Percentiles rank a stretch among this genome's conserved stretches.
Conservation (phyloP, 1,284 basidiomycete species). For the Cutaneotrichosporon sp. region DNA sequence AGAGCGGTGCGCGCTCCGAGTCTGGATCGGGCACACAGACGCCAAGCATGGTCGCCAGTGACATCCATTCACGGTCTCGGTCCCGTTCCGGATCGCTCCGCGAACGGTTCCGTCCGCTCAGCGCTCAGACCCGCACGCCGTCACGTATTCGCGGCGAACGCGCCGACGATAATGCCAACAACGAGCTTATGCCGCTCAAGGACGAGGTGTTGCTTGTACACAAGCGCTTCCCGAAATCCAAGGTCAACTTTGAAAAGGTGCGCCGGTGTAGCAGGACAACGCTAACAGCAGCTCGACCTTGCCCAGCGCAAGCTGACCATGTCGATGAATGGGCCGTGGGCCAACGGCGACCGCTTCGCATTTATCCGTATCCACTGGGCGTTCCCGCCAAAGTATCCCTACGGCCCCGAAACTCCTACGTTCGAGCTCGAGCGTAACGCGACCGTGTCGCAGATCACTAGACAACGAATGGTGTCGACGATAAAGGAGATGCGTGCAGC, state of each 20-base stretch:
- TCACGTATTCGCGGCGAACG: not conserved
- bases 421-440: slow-evolving; percentile 79
- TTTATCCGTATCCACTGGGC: slow-evolving; percentile 79
- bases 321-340: slow-evolving; percentile 85
- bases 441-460: slow-evolving; percentile 66
- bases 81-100: slow-evolving; percentile 1
- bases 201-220: slow-evolving; percentile 80
- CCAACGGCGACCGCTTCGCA: slow-evolving; percentile 56
- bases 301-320: slow-evolving; percentile 75
- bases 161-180: not conserved
- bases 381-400: slow-evolving; percentile 79
- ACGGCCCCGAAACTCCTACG: slow-evolving; percentile 61
- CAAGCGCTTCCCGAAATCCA: slow-evolving; percentile 61
- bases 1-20: not conserved
- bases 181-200: slow-evolving; percentile 58
- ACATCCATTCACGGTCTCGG: slow-evolving; percentile 23
- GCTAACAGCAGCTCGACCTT: slow-evolving; percentile 62
- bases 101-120: not conserved
- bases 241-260: slow-evolving; percentile 80
- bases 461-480: slow-evolving; percentile 68
- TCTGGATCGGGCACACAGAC: slow-evolving; percentile 9
- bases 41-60: slow-evolving; percentile 18
- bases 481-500: slow-evolving; percentile 65
- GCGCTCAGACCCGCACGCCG: not conserved
- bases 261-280: slow-evolving; percentile 5